Evolutionary conservation across 495 filamentous ascomycete genomes (phyloP).

Genomic region (Aspergillus asperescens): DNA sequence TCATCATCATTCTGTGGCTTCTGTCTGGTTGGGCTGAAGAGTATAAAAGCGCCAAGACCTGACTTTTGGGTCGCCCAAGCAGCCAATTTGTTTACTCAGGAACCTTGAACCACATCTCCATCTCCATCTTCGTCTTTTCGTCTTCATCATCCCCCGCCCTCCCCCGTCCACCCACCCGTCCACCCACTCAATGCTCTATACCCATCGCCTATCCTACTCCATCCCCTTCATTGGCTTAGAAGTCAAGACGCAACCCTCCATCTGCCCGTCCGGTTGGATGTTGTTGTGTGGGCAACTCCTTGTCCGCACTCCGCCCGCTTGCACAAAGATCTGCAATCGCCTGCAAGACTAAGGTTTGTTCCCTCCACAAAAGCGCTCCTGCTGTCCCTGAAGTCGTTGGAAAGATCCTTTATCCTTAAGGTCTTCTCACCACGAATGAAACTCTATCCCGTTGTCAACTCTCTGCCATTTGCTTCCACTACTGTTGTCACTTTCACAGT

Average conservation of each 20-base stretch:
- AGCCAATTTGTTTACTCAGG: conserved; percentile 9
- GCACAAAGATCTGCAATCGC: conserved; percentile 20
- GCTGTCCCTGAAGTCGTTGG: not conserved
- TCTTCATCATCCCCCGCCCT: conserved; percentile 1
- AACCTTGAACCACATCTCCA: not conserved
- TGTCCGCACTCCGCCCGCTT: conserved; percentile 12
- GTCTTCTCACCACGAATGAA: not conserved
- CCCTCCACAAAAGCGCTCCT: not conserved
- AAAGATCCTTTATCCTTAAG: not conserved
- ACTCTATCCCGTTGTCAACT: not conserved
- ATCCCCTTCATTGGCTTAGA: not conserved
- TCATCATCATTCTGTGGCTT: too few species aligned
- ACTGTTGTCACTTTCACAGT: not conserved
- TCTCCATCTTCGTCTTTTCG: not conserved
- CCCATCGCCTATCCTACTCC: not conserved
- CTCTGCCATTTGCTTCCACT: not conserved
- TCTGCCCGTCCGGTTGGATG: conserved; percentile 1
- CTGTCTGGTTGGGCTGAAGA: not conserved
- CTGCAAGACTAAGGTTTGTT: conserved; percentile 20
- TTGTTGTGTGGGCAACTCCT: conserved; percentile 6
- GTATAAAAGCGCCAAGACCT: conserved; percentile 5
- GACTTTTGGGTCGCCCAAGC: conserved; percentile 15
- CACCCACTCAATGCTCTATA: not conserved
- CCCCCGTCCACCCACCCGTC: not conserved
- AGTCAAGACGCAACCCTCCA: not conserved